Evolutionary conservation across 352 stramenopile genomes (phyloP), one percentile per base, ranked within the genome.

Genomic region (Phytophthora cryptogea): DNA sequence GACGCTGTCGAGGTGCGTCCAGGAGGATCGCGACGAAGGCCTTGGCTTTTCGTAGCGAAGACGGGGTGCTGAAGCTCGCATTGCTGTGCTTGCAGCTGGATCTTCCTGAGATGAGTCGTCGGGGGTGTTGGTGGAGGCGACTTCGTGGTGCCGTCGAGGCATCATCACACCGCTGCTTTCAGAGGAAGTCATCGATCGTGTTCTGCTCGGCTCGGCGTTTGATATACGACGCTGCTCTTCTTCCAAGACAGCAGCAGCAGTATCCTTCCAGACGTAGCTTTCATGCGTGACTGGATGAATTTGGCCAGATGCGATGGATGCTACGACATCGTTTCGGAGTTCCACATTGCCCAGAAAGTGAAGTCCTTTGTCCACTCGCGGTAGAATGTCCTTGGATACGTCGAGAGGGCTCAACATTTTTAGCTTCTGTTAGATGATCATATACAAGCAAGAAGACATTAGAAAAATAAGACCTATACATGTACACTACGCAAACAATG

Each of bases 321-420:
- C 63, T 11, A 78, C 70, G 3, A 89, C 55, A 8, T 80, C 72
- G 43, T 89, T 67, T 33, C 68, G 66, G 8, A 92, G 61, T 43
- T 89, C 75, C 33, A 92, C 59, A 36, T 94, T 68, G 27, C 84
- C 84, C 20, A 94, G 75, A 50, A 92, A 94, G 13, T 72, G 52
- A 26, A 92, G 66, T 4, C 70, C 66, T 7, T 79, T 76, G 50
- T 87, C 75, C 3, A 92, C 75, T 26, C 69, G 30, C n/a, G 70
- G 51, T 8, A 90, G 47, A 16, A 94, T 78, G 6, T 84, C 66
- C 6, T 68, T 78, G 1, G 84, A 92, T 6, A 77, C 41, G 11
- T 68, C 71, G 9, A 94, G 68, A 26, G 84, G 80, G 54, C 82
- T 85, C 30, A 94, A 54, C 80, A 94, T 90, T 59, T 89, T 90